Evolutionary conservation across 179 eudicot species (phyloP).

Genomic region (Vitellaria paradoxa): DNA sequence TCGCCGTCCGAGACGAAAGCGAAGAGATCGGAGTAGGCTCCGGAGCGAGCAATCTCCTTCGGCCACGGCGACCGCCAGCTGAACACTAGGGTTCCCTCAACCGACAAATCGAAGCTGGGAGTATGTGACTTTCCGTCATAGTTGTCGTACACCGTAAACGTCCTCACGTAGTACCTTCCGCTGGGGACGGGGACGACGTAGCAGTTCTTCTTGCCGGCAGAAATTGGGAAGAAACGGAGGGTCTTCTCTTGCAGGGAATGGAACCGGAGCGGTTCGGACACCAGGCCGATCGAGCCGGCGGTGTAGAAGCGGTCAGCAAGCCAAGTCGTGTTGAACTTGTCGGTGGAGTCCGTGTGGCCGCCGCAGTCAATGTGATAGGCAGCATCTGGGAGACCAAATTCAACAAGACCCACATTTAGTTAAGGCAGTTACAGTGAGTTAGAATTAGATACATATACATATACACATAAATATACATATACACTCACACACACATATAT

Average conservation of each 20-base stretch:
- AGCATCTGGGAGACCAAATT: conserved; percentile 33
- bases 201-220: conserved; percentile 79
- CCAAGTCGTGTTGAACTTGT: conserved; percentile 61
- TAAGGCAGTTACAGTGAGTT: not conserved
- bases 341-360: conserved; percentile 43
- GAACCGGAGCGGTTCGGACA: conserved; percentile 84
- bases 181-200: conserved; percentile 47
- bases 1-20: conserved; percentile 48
- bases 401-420: no score
- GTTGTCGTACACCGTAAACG: conserved; percentile 81
- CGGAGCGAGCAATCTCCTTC: conserved; percentile 38
- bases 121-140: conserved; percentile 68
- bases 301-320: conserved; percentile 74
- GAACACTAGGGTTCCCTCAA: conserved; percentile 72
- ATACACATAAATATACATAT: no score
- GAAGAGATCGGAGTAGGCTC: conserved; percentile 91
- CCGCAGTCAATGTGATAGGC: conserved; percentile 77
- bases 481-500: no score
- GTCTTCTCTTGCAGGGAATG: conserved; percentile 55
- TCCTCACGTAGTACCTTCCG: conserved; percentile 58
- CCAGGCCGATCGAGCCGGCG: conserved; percentile 62
- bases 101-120: conserved; percentile 80
- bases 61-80: conserved; percentile 78
- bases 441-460: not conserved
- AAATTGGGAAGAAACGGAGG: conserved; percentile 75